Conservation (phyloP, 1,139 yeast genomes). For the Saccharomycopsis hybrid region DNA sequence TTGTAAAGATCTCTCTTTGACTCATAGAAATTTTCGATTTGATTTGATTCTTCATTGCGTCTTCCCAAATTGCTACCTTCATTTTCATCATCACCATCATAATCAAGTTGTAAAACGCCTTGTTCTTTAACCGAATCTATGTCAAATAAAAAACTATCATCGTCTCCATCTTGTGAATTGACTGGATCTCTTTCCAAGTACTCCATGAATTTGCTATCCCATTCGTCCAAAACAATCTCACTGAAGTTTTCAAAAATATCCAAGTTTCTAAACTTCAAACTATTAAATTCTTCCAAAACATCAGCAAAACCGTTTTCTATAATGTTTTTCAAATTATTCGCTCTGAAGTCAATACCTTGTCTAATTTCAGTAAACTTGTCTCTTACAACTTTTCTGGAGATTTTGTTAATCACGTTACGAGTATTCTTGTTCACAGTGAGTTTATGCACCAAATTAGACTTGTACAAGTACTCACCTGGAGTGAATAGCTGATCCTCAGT, state of each 20-base stretch:
- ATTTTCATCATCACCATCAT: neutral
- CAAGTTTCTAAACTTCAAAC: slow-evolving; percentile 42
- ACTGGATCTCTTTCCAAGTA: slow-evolving; percentile 29
- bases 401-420: slow-evolving; percentile 32
- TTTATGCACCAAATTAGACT: slow-evolving; percentile 8
- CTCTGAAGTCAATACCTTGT: slow-evolving; percentile 33
- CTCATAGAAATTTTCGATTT: slow-evolving; percentile 12
- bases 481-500: slow-evolving; percentile 24
- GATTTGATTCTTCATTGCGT: too few species aligned
- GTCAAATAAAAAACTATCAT: slow-evolving; percentile 26
- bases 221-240: slow-evolving; percentile 58
- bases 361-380: slow-evolving; percentile 34
- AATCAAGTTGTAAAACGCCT: too few species aligned
- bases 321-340: slow-evolving; percentile 33
- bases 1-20: slow-evolving; percentile 15
- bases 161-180: slow-evolving; percentile 28
- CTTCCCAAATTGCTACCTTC: too few species aligned
- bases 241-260: slow-evolving; percentile 63
- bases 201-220: slow-evolving; percentile 34
- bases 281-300: slow-evolving; percentile 31
- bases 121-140: neutral
- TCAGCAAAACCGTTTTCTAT: slow-evolving; percentile 30
- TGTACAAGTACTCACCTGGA: slow-evolving; percentile 13
- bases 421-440: slow-evolving; percentile 19
- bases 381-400: slow-evolving; percentile 55